Conservation (phyloP, 192 early-diverging fungal species). For the Backusella liffmaniae region DNA sequence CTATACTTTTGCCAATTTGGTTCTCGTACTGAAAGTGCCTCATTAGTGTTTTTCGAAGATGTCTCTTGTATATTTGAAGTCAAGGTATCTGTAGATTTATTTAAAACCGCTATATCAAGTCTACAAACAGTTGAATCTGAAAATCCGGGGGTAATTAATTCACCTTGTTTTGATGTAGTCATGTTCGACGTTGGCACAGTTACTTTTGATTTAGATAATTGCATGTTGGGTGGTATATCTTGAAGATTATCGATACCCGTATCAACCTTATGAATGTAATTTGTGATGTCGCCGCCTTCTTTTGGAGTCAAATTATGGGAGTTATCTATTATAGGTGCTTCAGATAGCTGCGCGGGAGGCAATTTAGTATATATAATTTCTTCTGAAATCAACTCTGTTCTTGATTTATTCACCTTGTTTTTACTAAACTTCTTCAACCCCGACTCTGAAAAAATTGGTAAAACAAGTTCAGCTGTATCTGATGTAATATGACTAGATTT, state of each 20-base stretch:
- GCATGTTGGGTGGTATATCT: background rate
- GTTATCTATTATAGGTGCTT: background rate
- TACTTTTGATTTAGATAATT: background rate
- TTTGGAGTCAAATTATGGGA: background rate
- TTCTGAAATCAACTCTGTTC: background rate
- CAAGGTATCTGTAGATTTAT: background rate
- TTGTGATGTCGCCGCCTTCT: background rate
- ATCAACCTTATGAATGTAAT: background rate
- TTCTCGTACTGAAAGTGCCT: background rate
- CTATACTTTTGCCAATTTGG: background rate
- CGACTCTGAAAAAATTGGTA: background rate
- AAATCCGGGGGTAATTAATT: background rate
- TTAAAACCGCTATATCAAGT: background rate
- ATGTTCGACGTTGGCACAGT: background rate
- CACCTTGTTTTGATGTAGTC: background rate
- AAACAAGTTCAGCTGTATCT: background rate
- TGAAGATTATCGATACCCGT: background rate
- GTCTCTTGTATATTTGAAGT: background rate
- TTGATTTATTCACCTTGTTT: background rate
- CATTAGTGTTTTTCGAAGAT: background rate
- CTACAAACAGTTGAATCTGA: background rate
- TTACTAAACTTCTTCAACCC: background rate
- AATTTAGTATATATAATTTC: background rate
- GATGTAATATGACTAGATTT: background rate
- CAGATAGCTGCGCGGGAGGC: background rate